phyloP scores from a whole-genome alignment of 306 rosid genomes.

The Neltuma alba region DNA sequence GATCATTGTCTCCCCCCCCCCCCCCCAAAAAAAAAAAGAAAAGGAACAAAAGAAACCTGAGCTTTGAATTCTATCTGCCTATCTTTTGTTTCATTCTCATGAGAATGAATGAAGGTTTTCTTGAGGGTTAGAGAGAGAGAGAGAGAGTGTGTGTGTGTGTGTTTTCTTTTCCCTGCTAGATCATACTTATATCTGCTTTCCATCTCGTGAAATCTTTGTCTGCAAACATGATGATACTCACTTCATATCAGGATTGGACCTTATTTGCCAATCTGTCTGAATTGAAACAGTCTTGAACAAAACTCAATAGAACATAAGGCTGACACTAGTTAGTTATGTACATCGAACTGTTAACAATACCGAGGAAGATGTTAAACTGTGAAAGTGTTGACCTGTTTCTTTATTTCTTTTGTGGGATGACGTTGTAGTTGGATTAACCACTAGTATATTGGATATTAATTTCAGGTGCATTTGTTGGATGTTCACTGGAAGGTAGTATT shows the following conservation, averaged over 20 bases:
- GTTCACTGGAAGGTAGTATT: slow-evolving; percentile 88
- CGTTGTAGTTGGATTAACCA: slow-evolving; percentile 24
- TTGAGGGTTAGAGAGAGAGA: not conserved
- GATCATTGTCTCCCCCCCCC: not conserved
- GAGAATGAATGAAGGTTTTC: not conserved
- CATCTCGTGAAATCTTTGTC: not conserved
- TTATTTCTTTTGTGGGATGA: not conserved
- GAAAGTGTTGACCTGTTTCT: not conserved
- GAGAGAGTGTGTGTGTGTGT: no score
- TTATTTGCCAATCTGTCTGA: not conserved
- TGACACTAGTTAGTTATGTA: not conserved
- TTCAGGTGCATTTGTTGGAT: slow-evolving; percentile 97
- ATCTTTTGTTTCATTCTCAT: not conserved
- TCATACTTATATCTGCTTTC: not conserved
- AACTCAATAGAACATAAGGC: not conserved
- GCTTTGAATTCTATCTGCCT: not conserved
- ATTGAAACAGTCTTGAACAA: not conserved
- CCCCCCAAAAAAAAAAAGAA: no score
- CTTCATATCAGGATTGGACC: not conserved
- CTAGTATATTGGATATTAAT: slow-evolving; percentile 13
- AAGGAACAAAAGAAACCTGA: not conserved
- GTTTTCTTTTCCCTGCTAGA: not conserved
- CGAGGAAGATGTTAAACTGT: not conserved
- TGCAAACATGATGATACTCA: not conserved
- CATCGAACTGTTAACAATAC: not conserved